Conservation (phyloP, 2,329 filamentous ascomycete genomes). For the Pochonia chlamydosporia region DNA sequence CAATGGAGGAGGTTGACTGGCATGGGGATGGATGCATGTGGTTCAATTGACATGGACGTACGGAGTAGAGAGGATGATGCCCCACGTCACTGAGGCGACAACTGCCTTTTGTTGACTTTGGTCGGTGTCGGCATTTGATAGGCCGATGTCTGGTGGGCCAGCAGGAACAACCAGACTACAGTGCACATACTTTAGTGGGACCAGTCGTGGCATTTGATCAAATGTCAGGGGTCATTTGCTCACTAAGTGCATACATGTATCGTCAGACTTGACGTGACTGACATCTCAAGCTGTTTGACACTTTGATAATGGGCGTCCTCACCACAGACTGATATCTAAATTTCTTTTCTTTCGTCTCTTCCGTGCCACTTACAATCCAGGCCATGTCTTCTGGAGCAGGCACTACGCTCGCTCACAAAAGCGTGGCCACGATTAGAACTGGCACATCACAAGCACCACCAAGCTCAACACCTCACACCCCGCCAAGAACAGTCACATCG, state of each 20-base stretch:
- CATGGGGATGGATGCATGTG: no score
- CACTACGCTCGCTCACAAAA: conserved; percentile 48
- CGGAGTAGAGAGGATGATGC: conserved; percentile 2
- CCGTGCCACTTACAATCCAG: conserved; percentile 1
- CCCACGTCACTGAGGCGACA: conserved; percentile 25
- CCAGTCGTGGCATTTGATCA: no score
- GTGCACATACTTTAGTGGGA: no score
- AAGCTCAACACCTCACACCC: conserved; percentile 54
- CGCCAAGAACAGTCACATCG: conserved; percentile 46
- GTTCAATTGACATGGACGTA: no score
- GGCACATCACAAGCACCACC: conserved; percentile 27
- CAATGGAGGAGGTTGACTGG: no score
- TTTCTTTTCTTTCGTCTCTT: not conserved
- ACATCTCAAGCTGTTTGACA: no score
- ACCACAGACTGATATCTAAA: no score
- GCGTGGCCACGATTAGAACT: conserved; percentile 51
- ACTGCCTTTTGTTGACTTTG: conserved; percentile 19
- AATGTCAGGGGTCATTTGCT: no score
- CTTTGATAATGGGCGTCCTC: no score
- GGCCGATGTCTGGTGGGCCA: conserved; percentile 6
- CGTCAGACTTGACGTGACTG: no score
- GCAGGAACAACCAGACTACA: no score
- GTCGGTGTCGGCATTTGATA: conserved; percentile 21
- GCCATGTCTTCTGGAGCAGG: conserved; percentile 39
- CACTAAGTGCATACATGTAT: no score